Base-by-base conservation (phyloP, 169 alveolate genomes). In the Plasmodium relictum region DNA sequence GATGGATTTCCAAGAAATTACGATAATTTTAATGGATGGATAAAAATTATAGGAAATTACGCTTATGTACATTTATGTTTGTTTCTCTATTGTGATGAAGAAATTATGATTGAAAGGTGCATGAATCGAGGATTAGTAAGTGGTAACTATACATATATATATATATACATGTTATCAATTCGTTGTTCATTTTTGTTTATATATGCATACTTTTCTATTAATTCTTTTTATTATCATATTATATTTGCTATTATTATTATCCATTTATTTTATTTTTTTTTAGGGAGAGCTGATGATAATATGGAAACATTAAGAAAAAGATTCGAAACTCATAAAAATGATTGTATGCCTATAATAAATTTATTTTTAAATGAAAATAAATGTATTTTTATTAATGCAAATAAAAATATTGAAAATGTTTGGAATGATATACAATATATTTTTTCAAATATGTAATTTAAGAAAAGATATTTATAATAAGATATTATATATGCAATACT, bases 1-100 rank as follows among this genome's bases (percentile, higher is more conserved):
- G 99, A 98, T 92, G 99, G 99, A 2, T 98, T 97, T 94, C 99
- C 99, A 0, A 93, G 99, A 86, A 98, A 97, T 76, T 86, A 93
- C 74, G 98, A 98, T 66, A 95, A 96, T 73, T 80, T 94, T 42
- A 90, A 88, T 12, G 97, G 97, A 5, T 96, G 98, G 98, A 78
- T 89, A 50, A 92, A 89, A 63, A 62, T 87, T 76, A 92, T 94
- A 56, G 63, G 88, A 31, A 88, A 45, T 39, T 56, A 69, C n/a
- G 93, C 93, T 2, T 94, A 94, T 68, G 92, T 91, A 10, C 88
- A 90, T 26, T 88, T 88, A 83, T 86, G 93, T 59, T 41, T 94
- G 8, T 59, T 92, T 44, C 70, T 94, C n/a, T 89, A 89, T 59
- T 92, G 95, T 69, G 85, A 93, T n/a, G 88, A 76, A 14, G 95